A percentile compares a stretch with the other conserved stretches of the same genome.
These are phyloP conservation scores for Petunia axillaris DNA, from an alignment of 257 asterid species.

Conservation along the genomic window DNA sequence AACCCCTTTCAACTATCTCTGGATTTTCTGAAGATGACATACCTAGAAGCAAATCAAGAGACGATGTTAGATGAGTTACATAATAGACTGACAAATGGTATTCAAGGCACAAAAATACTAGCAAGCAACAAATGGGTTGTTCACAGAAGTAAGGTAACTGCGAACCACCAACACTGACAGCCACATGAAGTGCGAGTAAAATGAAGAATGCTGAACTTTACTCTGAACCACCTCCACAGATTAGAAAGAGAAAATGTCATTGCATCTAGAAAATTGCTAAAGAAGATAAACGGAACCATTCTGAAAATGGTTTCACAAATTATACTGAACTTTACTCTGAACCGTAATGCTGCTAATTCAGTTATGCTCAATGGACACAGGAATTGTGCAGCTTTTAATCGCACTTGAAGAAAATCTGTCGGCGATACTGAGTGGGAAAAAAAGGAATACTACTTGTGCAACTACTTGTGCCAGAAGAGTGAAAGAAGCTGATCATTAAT, in stretches of 20 bases:
- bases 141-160: background rate
- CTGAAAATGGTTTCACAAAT: background rate
- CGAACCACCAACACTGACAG: background rate
- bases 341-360: background rate
- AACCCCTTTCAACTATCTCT: conserved; percentile 59
- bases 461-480: background rate
- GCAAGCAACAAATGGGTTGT: conserved; percentile 1
- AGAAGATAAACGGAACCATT: background rate
- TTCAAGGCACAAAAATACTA: background rate
- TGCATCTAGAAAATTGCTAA: background rate
- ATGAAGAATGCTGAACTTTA: background rate
- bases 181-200: background rate
- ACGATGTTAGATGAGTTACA: background rate
- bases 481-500: background rate
- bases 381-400: background rate
- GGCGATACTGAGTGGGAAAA: background rate
- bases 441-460: background rate
- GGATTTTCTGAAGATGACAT: conserved; percentile 76
- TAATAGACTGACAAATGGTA: background rate
- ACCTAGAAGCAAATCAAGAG: conserved; percentile 29
- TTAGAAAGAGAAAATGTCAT: background rate
- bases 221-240: background rate
- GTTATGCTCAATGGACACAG: background rate
- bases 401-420: background rate
- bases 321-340: background rate